phyloP scores from a whole-genome alignment of 306 rosid genomes.

The Herpetospermum pedunculosum region DNA sequence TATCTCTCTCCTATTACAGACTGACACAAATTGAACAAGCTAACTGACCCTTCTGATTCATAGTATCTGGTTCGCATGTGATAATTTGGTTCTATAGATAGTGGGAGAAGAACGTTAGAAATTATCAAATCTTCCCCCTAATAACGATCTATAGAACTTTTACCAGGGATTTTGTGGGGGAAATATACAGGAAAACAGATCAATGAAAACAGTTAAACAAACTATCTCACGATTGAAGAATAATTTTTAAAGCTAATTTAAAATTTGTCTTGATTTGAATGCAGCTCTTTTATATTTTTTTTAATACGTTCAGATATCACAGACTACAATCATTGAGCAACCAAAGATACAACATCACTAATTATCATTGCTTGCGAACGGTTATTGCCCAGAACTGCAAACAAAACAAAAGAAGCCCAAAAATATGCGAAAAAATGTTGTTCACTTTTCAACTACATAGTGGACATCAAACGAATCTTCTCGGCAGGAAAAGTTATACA shows the following conservation, averaged over 20 bases:
- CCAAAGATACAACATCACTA: background rate
- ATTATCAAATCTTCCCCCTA: background rate
- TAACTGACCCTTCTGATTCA: background rate
- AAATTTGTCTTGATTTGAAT: background rate
- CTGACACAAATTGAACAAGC: background rate
- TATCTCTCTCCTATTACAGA: background rate
- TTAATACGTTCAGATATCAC: background rate
- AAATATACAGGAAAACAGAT: background rate
- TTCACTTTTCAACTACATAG: background rate
- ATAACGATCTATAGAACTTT: slow-evolving; percentile 7
- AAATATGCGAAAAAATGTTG: background rate
- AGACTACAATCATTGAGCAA: background rate
- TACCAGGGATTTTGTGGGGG: background rate
- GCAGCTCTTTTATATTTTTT: background rate
- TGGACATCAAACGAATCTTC: background rate
- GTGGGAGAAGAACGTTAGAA: background rate
- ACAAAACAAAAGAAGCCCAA: background rate
- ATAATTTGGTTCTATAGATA: slow-evolving; percentile 11
- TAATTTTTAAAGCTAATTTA: background rate
- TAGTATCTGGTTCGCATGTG: background rate
- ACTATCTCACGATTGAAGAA: background rate
- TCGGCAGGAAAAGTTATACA: background rate
- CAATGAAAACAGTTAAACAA: background rate
- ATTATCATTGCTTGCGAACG: background rate
- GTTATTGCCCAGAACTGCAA: background rate